Evolutionary conservation across 768 basidiomycete genomes (phyloP), one percentile per base, ranked within the genome.

Genomic region (Baorangia bicolor): DNA sequence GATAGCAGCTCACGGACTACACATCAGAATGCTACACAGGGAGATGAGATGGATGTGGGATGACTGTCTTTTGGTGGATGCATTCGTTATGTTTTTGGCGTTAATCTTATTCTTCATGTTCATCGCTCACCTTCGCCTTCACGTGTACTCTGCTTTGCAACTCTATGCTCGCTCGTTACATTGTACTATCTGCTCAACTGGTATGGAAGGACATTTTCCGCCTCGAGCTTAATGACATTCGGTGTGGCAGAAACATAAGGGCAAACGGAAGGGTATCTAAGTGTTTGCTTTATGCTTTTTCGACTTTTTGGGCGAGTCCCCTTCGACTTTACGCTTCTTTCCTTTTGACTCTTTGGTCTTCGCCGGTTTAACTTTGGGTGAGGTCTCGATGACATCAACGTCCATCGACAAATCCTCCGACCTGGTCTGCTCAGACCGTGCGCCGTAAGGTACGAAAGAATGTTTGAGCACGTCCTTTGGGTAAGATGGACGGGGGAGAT

Each of bases 31-130:
- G 79, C 79, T 38, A 84, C 74, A 21, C 73, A 70, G 47, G 77
- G 74, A 34, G 84, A 87, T 61, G 83, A 78, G 59, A 89, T 89
- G 87, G 86, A 88, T 68, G 75, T 88, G 55, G 84, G 85, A 64
- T 87, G 69, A 79, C 41, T 12, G 11, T 23, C 35, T 41, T 40
- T 39, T 58, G 31, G 51, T 12, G 53, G 42, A 53, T 30, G 45
- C 54, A 54, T 51, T 55, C 42, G 39, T 28, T 45, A 54, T 25
- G 35, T 45, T 48, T 39, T 50, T 31, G 47, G 42, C 46, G 44
- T 56, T 60, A 61, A 65, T 64, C 58, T 63, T 69, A 68, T 69
- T 66, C 49, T 55, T 61, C 66, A 60, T 59, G 59, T 63, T 65
- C 67, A 61, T 68, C 43, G 50, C 63, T 61, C 67, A 57, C 54